phyloP scores from a whole-genome alignment of 305 asterid genomes.

The Fraxinus dipetala region DNA sequence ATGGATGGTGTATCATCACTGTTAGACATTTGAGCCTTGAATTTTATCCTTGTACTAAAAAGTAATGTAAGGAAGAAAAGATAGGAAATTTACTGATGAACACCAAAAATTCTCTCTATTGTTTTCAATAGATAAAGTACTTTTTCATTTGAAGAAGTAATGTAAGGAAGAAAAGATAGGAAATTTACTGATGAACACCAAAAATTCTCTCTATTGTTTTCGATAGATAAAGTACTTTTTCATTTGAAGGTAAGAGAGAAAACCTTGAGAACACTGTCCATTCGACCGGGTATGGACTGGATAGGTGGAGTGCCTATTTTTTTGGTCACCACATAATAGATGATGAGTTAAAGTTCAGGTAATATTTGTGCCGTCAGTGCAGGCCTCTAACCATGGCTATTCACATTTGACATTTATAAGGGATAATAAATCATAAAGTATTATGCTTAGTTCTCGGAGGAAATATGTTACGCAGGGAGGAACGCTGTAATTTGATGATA shows the following conservation, averaged over 20 bases:
- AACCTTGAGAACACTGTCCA: neutral
- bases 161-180: neutral
- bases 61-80: neutral
- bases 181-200: neutral
- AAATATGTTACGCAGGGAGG: neutral
- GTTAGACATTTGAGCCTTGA: neutral
- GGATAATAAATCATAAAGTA: neutral
- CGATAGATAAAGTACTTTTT: neutral
- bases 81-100: no score
- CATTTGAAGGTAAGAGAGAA: neutral
- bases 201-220: neutral
- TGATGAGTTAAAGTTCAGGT: neutral
- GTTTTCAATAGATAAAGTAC: no score
- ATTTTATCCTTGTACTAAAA: neutral
- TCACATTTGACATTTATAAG: neutral
- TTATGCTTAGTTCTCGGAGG: neutral
- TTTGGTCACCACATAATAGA: neutral
- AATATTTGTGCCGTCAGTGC: neutral
- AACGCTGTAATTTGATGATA: neutral
- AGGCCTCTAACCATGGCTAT: neutral
- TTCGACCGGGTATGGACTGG: neutral
- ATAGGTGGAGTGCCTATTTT: neutral
- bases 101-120: no score
- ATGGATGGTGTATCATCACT: neutral
- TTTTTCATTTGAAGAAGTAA: no score